Conservation (phyloP, 2,329 filamentous ascomycete genomes). For the Dactylellina cionopaga region DNA sequence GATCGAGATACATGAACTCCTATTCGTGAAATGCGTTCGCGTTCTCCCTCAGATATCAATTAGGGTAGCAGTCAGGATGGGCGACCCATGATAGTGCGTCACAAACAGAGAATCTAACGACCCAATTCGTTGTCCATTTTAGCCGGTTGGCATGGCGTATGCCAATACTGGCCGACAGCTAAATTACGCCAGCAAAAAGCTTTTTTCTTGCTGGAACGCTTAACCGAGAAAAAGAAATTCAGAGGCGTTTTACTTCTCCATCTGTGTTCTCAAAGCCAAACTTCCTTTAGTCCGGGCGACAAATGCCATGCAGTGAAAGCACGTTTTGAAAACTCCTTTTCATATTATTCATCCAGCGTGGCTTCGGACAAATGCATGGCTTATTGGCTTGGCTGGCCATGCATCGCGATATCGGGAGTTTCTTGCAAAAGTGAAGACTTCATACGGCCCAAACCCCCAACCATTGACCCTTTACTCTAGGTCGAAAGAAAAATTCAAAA, state of each 20-base stretch:
- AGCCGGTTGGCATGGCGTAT: slow-evolving; percentile 52
- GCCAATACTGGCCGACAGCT: slow-evolving; percentile 43
- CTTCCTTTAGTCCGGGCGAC: slow-evolving; percentile 46
- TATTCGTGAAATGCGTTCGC: not conserved
- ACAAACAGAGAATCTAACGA: slow-evolving; percentile 2
- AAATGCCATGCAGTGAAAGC: slow-evolving; percentile 31
- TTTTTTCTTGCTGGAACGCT: slow-evolving; percentile 41
- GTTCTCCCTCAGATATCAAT: not conserved
- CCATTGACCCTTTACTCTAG: slow-evolving; percentile 4
- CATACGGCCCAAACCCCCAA: no score
- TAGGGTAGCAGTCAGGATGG: no score
- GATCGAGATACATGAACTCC: slow-evolving; percentile 18
- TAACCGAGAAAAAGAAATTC: slow-evolving; percentile 52
- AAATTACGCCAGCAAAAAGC: slow-evolving; percentile 52
- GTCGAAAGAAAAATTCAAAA: not conserved
- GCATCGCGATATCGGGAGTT: slow-evolving; percentile 44
- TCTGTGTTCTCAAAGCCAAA: slow-evolving; percentile 10
- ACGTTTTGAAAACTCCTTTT: slow-evolving; percentile 31
- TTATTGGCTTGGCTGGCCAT: slow-evolving; percentile 30
- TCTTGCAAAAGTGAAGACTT: no score
- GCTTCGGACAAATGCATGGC: slow-evolving; percentile 51
- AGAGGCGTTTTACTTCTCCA: slow-evolving; percentile 16
- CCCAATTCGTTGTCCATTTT: slow-evolving; percentile 23
- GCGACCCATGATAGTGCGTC: slow-evolving; percentile 13
- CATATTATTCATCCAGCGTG: slow-evolving; percentile 47